These are phyloP conservation scores for Hyaloscypha variabilis DNA, from an alignment of 495 filamentous ascomycete genomes.

Conservation along the genomic window DNA sequence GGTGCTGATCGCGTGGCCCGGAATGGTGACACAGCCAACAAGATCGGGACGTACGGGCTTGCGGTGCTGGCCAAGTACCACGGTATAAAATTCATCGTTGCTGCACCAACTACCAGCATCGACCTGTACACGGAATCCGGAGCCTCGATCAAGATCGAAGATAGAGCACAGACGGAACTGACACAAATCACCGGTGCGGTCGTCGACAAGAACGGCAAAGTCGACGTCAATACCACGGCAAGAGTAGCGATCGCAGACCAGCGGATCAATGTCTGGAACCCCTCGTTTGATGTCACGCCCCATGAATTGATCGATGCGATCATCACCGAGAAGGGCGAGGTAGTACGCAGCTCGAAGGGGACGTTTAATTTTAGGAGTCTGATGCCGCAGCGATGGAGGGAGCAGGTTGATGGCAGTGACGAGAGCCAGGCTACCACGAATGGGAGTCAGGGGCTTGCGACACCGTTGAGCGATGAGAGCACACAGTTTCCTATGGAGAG, in stretches of 20 bases:
- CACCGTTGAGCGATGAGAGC: slow-evolving; percentile 16
- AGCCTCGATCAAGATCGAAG: slow-evolving; percentile 81
- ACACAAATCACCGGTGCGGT: slow-evolving; percentile 75
- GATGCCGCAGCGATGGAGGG: slow-evolving; percentile 53
- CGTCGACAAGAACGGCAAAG: slow-evolving; percentile 49
- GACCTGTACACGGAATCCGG: slow-evolving; percentile 80
- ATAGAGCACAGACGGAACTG: slow-evolving; percentile 77
- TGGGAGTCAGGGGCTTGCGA: not conserved
- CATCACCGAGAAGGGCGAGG: slow-evolving; percentile 88
- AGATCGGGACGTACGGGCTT: slow-evolving; percentile 94
- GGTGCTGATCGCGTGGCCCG: slow-evolving; percentile 94
- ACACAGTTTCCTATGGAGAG: slow-evolving; percentile 30
- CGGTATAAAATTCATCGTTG: slow-evolving; percentile 91
- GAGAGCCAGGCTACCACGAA: slow-evolving; percentile 6
- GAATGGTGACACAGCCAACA: slow-evolving; percentile 98
- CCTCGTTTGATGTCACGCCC: slow-evolving; percentile 94
- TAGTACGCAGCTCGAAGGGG: slow-evolving; percentile 75
- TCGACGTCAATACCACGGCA: slow-evolving; percentile 57
- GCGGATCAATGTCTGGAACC: slow-evolving; percentile 89
- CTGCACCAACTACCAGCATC: slow-evolving; percentile 92
- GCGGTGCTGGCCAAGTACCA: slow-evolving; percentile 86
- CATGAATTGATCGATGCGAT: slow-evolving; percentile 86
- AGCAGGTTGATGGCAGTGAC: slow-evolving; percentile 15
- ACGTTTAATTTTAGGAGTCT: slow-evolving; percentile 67
- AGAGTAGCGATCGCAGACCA: slow-evolving; percentile 81